Conservation (phyloP, 768 basidiomycete genomes). For the Phallus indusiatus region DNA sequence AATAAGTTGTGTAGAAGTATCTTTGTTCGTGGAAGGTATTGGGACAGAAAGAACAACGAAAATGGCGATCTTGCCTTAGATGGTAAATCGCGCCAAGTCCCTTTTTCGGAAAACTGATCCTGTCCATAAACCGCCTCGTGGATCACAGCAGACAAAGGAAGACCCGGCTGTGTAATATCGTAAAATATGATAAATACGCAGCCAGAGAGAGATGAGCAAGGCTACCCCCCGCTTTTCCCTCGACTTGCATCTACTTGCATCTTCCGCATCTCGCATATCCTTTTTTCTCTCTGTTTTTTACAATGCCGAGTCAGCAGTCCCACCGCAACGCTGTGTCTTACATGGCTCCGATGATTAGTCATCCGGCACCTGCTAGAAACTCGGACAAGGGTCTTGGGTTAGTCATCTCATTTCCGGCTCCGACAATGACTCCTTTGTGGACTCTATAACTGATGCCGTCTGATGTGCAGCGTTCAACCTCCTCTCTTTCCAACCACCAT, state of each 20-base stretch:
- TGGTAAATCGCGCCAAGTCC: background rate
- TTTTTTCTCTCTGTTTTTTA: background rate
- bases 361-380: background rate
- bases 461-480: background rate
- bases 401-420: conserved; percentile 7
- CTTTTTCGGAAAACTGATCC: background rate
- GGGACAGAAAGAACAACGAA: background rate
- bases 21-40: background rate
- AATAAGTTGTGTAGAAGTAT: background rate
- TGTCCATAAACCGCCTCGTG: background rate
- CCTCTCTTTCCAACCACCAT: background rate
- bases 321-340: background rate
- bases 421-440: background rate
- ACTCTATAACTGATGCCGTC: background rate
- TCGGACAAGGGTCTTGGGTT: background rate
- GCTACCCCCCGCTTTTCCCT: background rate
- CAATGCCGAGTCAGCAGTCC: background rate
- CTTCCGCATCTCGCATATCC: background rate
- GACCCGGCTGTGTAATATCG: background rate
- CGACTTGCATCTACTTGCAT: no score
- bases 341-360: background rate
- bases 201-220: background rate
- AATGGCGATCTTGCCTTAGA: background rate
- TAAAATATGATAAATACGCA: background rate
- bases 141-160: background rate